phyloP scores from a whole-genome alignment of 129 eudicot genomes.

The Tagetes erecta region DNA sequence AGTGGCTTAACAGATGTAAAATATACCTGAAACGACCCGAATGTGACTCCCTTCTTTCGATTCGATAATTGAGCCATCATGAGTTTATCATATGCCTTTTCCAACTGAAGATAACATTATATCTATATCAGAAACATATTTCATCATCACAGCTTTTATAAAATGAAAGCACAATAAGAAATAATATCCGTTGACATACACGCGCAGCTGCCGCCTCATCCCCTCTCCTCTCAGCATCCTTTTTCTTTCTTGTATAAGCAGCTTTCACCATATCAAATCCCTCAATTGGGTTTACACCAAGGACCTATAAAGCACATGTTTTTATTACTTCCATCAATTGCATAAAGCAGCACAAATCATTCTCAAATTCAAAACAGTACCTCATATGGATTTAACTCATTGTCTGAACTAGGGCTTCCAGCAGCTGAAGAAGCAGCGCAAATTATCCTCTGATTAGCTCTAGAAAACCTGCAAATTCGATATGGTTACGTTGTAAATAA shows the following conservation, averaged over 20 bases:
- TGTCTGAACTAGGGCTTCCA: slow-evolving; percentile 70
- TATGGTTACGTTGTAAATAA: background rate
- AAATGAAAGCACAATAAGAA: background rate
- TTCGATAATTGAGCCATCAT: slow-evolving; percentile 83
- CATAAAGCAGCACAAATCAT: background rate
- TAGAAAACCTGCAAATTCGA: slow-evolving; percentile 42
- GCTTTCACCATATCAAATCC: slow-evolving; percentile 86
- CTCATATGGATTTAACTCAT: slow-evolving; percentile 77
- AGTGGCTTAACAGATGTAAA: background rate
- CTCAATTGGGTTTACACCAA: slow-evolving; percentile 80
- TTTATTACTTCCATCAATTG: slow-evolving; percentile 4
- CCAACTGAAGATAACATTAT: slow-evolving; percentile 54
- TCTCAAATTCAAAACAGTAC: slow-evolving; percentile 21
- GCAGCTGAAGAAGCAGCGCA: slow-evolving; percentile 85
- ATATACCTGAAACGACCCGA: slow-evolving; percentile 68
- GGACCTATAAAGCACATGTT: slow-evolving; percentile 45
- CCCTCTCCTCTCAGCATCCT: slow-evolving; percentile 92
- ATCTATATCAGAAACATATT: background rate
- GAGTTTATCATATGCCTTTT: slow-evolving; percentile 81
- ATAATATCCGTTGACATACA: slow-evolving; percentile 39
- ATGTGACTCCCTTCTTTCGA: slow-evolving; percentile 80
- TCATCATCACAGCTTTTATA: background rate
- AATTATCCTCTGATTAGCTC: slow-evolving; percentile 37
- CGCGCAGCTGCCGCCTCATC: slow-evolving; percentile 65
- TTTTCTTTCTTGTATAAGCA: slow-evolving; percentile 68